Evolutionary conservation across 2,329 filamentous ascomycete genomes (phyloP), one percentile per base, ranked within the genome.

Genomic region (Paecilomyces fulvus): DNA sequence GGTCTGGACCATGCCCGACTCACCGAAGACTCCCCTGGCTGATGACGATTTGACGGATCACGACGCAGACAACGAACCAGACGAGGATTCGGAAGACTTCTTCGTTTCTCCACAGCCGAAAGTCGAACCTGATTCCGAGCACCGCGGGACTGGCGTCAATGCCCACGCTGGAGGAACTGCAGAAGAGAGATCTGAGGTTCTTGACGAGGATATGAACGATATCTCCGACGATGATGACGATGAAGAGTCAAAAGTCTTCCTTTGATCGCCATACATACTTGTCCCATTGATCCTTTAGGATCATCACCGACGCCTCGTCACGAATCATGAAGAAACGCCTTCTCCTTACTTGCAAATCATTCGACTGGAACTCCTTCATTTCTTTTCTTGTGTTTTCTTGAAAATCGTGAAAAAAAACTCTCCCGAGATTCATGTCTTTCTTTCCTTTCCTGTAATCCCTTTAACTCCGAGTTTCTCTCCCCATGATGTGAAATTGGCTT

Each of bases 1-100:
- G 62, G 75, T 75, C 0, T 79, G 77, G 73, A 56, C 63, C 10
- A 53, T 58, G 5, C 53, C 60, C 28, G 51, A 59, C 21, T 46
- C 49, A 20, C 52, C 58, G 25, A 55, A 63, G 59, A 57, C 61
- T 1, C 62, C 61, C 17, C 33, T 52, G 25, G 53, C 30, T 11
- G 50, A 54, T 25, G 52, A 31, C 14, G 56, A 58, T 14, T 49
- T 49, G 17, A 37, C 54, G 5, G 52, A 49, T 25, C 10, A 20
- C 9, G 48, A 49, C 12, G 48, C 48, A 12, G 48, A 49, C 14
- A 6, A 49, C 21, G 48, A 49, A 12, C 20, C 48, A 7, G 48
- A 49, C 25, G 48, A 49, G 1, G 48, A 49, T 23, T 25, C 46
- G 20, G 23, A 49, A 21, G n/a, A 49, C 48, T 21, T 25, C 21